A percentile compares a stretch with the other conserved stretches of the same genome.
These are phyloP conservation scores for Hyaloscypha finlandica DNA, from an alignment of 495 filamentous ascomycete genomes.

Conservation along the genomic window DNA sequence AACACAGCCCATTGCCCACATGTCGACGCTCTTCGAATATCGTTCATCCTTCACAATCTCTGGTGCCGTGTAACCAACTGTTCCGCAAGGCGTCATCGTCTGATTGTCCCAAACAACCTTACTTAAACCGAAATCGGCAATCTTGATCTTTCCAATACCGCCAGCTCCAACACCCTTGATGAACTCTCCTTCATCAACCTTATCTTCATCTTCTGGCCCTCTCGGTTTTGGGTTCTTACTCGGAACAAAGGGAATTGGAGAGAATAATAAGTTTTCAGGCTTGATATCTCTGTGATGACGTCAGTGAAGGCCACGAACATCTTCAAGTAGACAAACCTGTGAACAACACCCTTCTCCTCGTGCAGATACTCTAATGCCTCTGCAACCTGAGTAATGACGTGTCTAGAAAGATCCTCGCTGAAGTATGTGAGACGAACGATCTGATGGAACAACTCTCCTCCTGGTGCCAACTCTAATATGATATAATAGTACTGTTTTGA, in stretches of 20 bases:
- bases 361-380: conserved; percentile 93
- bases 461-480: conserved; percentile 90
- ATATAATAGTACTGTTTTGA: conserved; percentile 97
- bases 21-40: conserved; percentile 98
- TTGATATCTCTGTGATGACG: conserved; percentile 82
- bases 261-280: conserved; percentile 95
- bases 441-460: conserved; percentile 97
- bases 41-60: conserved; percentile 99
- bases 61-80: conserved; percentile 97
- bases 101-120: conserved; percentile 98
- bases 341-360: conserved; percentile 91
- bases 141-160: conserved; percentile 93
- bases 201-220: conserved; percentile 89
- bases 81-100: conserved; percentile 99
- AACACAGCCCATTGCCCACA: conserved; percentile 98
- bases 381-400: conserved; percentile 93
- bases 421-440: conserved; percentile 98
- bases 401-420: conserved; percentile 90
- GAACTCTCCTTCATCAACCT: conserved; percentile 96
- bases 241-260: conserved; percentile 78
- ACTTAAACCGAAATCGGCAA: conserved; percentile 95
- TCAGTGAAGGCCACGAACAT: conserved; percentile 20
- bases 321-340: conserved; percentile 66
- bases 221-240: conserved; percentile 76
- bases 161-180: conserved; percentile 80